These are phyloP conservation scores for Spiraea crenata DNA, from an alignment of 331 rosid species.

Conservation along the genomic window DNA sequence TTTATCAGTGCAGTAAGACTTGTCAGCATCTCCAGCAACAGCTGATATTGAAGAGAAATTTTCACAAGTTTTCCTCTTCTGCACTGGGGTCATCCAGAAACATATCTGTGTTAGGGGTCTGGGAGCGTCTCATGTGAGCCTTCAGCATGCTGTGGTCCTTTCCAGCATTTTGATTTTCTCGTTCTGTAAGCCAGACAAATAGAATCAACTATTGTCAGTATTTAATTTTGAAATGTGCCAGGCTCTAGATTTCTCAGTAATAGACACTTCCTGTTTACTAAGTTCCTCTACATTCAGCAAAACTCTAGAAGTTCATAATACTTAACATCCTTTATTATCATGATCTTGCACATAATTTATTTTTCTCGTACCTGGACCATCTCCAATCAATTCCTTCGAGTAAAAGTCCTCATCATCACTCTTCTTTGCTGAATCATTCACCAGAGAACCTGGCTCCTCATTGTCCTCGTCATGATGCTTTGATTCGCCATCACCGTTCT, in stretches of 20 bases:
- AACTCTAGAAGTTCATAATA: constrained; percentile 22
- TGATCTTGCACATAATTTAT: constrained; percentile 14
- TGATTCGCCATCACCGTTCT: constrained; percentile 27
- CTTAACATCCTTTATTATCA: constrained; percentile 15
- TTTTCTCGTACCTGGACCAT: constrained; percentile 25
- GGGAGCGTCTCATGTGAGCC: constrained; percentile 35
- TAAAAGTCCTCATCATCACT: constrained; percentile 27
- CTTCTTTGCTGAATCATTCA: constrained; percentile 27
- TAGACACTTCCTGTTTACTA: constrained; percentile 37
- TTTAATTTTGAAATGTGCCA: constrained; percentile 43
- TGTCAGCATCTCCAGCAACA: constrained; percentile 27
- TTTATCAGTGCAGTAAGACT: constrained; percentile 21
- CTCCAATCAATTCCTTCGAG: constrained; percentile 31
- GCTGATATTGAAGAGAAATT: constrained; percentile 33
- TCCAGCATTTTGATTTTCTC: constrained; percentile 29
- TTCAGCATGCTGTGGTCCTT: constrained; percentile 28
- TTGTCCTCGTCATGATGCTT: constrained; percentile 33
- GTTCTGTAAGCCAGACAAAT: constrained; percentile 43
- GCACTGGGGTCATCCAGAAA: constrained; percentile 30
- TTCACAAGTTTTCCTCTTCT: constrained; percentile 20
- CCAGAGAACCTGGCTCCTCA: constrained; percentile 24
- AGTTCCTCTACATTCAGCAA: constrained; percentile 36
- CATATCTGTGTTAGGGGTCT: constrained; percentile 26
- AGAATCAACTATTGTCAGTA: constrained; percentile 20
- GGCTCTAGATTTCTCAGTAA: constrained; percentile 23